Conservation (phyloP, 2,329 filamentous ascomycete species). For the Colletotrichum simmondsii region DNA sequence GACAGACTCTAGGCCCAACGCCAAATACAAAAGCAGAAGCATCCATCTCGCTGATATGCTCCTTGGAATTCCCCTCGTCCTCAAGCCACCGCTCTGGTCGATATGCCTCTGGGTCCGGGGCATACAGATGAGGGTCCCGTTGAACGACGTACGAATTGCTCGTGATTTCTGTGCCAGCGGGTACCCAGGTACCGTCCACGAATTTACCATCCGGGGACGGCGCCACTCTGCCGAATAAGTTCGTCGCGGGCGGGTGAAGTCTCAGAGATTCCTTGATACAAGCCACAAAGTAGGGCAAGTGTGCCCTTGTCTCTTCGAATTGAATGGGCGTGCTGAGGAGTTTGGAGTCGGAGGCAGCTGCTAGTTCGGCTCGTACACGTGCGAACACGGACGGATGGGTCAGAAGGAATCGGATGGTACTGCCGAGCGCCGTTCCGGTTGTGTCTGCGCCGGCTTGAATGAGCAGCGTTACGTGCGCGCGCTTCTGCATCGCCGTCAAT, state of each 20-base stretch:
- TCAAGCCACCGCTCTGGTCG: conserved; percentile 54
- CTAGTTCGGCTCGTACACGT: conserved; percentile 3
- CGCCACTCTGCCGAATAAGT: conserved; percentile 5
- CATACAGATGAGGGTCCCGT: conserved; percentile 44
- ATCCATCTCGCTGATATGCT: conserved; percentile 6
- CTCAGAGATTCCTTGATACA: conserved; percentile 24
- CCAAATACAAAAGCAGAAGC: conserved; percentile 8
- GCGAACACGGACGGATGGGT: neutral
- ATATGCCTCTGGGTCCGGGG: conserved; percentile 47
- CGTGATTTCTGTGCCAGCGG: conserved; percentile 10
- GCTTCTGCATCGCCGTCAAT: conserved; percentile 5
- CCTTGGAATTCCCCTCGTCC: conserved; percentile 31
- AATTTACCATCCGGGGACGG: conserved; percentile 6
- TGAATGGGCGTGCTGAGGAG: conserved; percentile 1
- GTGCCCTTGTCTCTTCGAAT: conserved; percentile 16
- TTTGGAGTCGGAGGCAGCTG: neutral
- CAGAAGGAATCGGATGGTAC: conserved; percentile 21
- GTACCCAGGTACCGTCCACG: conserved; percentile 19
- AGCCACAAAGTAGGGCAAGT: conserved; percentile 15
- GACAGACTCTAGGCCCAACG: conserved; percentile 8
- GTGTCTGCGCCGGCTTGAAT: conserved; percentile 27
- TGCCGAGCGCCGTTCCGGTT: conserved; percentile 18
- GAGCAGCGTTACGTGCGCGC: conserved; percentile 18
- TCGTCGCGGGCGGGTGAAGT: conserved; percentile 10
- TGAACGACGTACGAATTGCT: conserved; percentile 49